phyloP scores from a whole-genome alignment of 2,329 filamentous ascomycete species.

The Fusarium concolor region DNA sequence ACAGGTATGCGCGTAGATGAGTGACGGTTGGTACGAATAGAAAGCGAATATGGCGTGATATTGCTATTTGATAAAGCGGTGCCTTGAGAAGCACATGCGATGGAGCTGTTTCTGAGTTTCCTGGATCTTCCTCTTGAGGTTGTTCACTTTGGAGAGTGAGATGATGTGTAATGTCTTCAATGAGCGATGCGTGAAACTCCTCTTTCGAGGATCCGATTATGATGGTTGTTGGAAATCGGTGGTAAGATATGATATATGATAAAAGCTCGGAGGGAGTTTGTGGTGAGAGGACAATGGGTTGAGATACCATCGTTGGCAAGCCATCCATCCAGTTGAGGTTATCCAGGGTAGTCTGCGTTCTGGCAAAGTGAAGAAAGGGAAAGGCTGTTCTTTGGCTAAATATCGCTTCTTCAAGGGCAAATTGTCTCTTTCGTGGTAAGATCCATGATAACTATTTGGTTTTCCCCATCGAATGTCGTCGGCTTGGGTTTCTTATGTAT shows the following conservation, averaged over 20 bases:
- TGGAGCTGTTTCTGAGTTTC: not conserved
- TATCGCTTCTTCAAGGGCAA: not conserved
- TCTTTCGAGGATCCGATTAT: slow-evolving; percentile 75
- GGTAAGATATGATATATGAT: slow-evolving; percentile 68
- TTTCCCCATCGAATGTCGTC: not conserved
- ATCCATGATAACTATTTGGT: not conserved
- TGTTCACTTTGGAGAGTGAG: slow-evolving; percentile 16
- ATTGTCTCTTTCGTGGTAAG: not conserved
- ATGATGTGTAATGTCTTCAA: slow-evolving; percentile 57
- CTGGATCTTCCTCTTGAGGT: not conserved
- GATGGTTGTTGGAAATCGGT: slow-evolving; percentile 71
- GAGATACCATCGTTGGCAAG: slow-evolving; percentile 28
- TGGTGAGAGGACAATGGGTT: slow-evolving; percentile 62
- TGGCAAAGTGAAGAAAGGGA: not conserved
- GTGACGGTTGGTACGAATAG: slow-evolving; percentile 81
- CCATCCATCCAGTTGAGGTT: not conserved
- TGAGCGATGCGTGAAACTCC: slow-evolving; percentile 72
- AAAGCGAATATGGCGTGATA: slow-evolving; percentile 75
- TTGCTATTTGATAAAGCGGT: slow-evolving; percentile 75
- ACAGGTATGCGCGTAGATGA: slow-evolving; percentile 80
- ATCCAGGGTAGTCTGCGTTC: slow-evolving; percentile 30
- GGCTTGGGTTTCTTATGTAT: not conserved
- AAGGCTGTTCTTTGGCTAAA: not conserved
- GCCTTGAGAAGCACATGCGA: slow-evolving; percentile 63
- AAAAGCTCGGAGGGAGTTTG: slow-evolving; percentile 72